Evolutionary conservation across 306 rosid species (phyloP), one percentile per base, ranked within the genome.

Genomic region (Ormosia emarginata): DNA sequence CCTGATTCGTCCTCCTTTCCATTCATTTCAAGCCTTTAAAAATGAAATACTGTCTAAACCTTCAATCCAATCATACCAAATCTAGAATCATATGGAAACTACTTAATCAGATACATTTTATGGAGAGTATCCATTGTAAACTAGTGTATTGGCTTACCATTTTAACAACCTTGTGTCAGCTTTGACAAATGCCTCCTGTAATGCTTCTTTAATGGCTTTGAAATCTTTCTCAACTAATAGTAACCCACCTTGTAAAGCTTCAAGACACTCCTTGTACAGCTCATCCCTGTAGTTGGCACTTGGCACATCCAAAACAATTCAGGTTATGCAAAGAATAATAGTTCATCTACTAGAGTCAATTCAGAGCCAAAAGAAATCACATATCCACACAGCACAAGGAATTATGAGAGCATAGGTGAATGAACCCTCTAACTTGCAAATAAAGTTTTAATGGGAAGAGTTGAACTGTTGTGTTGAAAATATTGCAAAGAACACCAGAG

Each of bases 261-360:
- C 90, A 72, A 90, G 50, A 85, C 94, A 92, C 86, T 92, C 98
- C 73, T 93, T 96, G 89, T 92, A 93, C 32, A 96, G 91, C 89
- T 92, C 99, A 66, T 96, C 98, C 83, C 98, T 95, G 86, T 53
- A 13, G 77, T 82, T 63, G 56, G 72, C 65, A 81, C 72, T 80
- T 61, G 72, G 66, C 49, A 73, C 49, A 83, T 47, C 71, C 85
- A 81, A 83, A 55, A 79, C 41, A 65, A 56, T 69, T 78, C 30
- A 79, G 79, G 55, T 63, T 9, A 56, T 53, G 67, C 68, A 73
- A 55, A 74, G 44, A 70, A 50, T 50, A 67, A 70, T 17, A 15
- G 30, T 47, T 44, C 37, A 78, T 58, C 46, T 71, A 57, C n/a
- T 13, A 55, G 52, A 68, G 37, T 34, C 15, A 24, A 67, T 18